phyloP scores from a whole-genome alignment of 2,329 filamentous ascomycete genomes.

The Aureobasidium sp. region DNA sequence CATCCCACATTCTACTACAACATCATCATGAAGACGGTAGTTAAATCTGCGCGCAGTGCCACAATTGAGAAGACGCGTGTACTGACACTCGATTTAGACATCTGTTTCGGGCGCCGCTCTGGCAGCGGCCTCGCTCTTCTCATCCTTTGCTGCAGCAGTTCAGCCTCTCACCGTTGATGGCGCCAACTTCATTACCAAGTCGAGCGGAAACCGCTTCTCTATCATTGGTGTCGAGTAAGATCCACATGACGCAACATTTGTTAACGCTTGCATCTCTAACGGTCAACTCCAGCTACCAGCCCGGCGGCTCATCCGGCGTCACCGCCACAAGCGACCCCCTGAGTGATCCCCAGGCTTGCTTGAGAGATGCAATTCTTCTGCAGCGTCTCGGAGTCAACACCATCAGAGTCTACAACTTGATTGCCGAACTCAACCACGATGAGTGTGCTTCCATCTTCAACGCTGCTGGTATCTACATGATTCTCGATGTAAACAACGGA shows the following conservation, averaged over 20 bases:
- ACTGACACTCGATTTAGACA: neutral
- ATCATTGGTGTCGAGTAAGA: slow-evolving; percentile 49
- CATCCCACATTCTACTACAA: neutral
- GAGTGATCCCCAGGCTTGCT: slow-evolving; percentile 46
- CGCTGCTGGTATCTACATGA: slow-evolving; percentile 58
- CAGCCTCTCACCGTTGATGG: slow-evolving; percentile 38
- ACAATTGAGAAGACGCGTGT: neutral
- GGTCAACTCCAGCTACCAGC: slow-evolving; percentile 40
- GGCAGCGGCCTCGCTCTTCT: slow-evolving; percentile 13
- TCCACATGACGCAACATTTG: neutral
- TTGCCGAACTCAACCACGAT: slow-evolving; percentile 49
- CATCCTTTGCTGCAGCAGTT: slow-evolving; percentile 37
- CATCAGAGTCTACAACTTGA: slow-evolving; percentile 55
- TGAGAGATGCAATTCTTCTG: slow-evolving; percentile 50
- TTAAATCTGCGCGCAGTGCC: neutral
- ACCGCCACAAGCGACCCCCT: slow-evolving; percentile 42
- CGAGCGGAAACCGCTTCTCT: slow-evolving; percentile 50
- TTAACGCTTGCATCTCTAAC: neutral
- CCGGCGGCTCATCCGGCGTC: slow-evolving; percentile 51
- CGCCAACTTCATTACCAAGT: slow-evolving; percentile 51
- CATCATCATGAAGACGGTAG: slow-evolving; percentile 15
- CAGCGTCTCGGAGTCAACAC: slow-evolving; percentile 53
- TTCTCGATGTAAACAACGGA: slow-evolving; percentile 60
- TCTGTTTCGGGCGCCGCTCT: slow-evolving; percentile 12
- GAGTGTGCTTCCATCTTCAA: slow-evolving; percentile 55